Evolutionary conservation across 148 eudicot species (phyloP), one percentile per base, ranked within the genome.

Genomic region (Camellia sinensis): DNA sequence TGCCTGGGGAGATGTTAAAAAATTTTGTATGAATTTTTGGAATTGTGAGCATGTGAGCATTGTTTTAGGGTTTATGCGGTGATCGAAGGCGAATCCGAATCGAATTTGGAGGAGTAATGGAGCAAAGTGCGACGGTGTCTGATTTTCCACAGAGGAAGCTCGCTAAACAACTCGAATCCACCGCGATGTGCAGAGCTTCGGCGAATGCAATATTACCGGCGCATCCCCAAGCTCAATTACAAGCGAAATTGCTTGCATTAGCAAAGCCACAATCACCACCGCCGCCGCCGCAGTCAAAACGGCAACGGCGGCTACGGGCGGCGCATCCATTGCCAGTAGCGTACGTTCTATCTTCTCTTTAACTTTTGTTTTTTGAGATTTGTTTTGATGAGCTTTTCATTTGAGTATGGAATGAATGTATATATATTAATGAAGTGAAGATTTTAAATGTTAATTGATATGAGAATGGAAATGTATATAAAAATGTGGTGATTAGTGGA

Each of bases 111-210:
- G 61, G 69, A 45, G 40, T 75, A 41, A 89, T 89, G 92, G 86
- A 89, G 83, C 83, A 81, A 79, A 78, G 50, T 61, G 3, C 87
- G 22, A 18, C 73, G 8, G 71, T 74, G 17, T 61, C 80, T n/a
- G 84, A 76, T 62, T 60, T 84, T 18, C 73, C 67, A 46, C 76
- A 77, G 61, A 83, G 82, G 66, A 86, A 82, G 80, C 82, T 84
- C 67, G 88, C 84, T 73, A 85, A 90, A 63, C 93, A 90, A 75
- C 81, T 90, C 70, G 90, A 90, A 84, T 90, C 88, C 78, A 69
- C 88, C 52, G 82, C 87, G 61, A 76, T 52, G 68, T 75, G 73
- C 45, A 72, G 75, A 15, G 81, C 85, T 3, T 65, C 89, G 77
- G 84, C 79, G 60, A 69, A 73, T 73, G 54, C 68, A 76, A 48